Percentiles rank a stretch among this genome's conserved stretches.
These are phyloP conservation scores for Trametes coccinea DNA, from an alignment of 768 basidiomycete genomes.

Conservation along the genomic window DNA sequence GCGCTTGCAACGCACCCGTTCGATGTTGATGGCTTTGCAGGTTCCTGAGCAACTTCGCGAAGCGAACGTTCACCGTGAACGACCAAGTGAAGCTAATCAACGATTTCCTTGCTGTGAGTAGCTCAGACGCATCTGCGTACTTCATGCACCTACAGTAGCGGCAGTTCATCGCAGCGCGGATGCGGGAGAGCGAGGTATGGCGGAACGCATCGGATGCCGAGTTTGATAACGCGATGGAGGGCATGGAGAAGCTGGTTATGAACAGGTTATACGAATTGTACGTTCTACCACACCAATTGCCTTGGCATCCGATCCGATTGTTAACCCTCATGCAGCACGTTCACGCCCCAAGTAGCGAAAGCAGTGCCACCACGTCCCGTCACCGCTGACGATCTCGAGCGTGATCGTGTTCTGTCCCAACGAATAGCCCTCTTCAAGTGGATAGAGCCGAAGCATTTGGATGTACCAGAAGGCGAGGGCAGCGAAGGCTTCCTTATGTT, in stretches of 20 bases:
- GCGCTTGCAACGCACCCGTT: neutral
- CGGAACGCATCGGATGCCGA: constrained; percentile 72
- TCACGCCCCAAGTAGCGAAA: constrained; percentile 79
- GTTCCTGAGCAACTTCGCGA: constrained; percentile 91
- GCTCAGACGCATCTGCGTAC: neutral
- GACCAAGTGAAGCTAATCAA: constrained; percentile 96
- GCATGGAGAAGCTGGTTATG: constrained; percentile 99
- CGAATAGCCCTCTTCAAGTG: constrained; percentile 90
- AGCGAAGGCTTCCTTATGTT: constrained; percentile 84
- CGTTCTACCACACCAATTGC: constrained; percentile 33
- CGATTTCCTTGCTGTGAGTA: constrained; percentile 82
- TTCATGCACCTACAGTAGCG: neutral
- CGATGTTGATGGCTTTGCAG: constrained; percentile 42
- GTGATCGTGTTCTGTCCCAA: constrained; percentile 87
- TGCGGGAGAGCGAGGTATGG: constrained; percentile 87
- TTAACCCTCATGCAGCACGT: constrained; percentile 60
- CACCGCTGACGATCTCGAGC: constrained; percentile 94
- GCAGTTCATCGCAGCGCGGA: constrained; percentile 87
- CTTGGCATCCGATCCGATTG: neutral
- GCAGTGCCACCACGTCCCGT: constrained; percentile 70
- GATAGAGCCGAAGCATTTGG: constrained; percentile 87
- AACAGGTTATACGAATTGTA: constrained; percentile 95
- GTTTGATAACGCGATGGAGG: constrained; percentile 96
- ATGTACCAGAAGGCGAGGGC: constrained; percentile 78
- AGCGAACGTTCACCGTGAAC: constrained; percentile 85